Evolutionary conservation across 177 flowering plant species (phyloP).

Genomic region (Vitis hybrid): DNA sequence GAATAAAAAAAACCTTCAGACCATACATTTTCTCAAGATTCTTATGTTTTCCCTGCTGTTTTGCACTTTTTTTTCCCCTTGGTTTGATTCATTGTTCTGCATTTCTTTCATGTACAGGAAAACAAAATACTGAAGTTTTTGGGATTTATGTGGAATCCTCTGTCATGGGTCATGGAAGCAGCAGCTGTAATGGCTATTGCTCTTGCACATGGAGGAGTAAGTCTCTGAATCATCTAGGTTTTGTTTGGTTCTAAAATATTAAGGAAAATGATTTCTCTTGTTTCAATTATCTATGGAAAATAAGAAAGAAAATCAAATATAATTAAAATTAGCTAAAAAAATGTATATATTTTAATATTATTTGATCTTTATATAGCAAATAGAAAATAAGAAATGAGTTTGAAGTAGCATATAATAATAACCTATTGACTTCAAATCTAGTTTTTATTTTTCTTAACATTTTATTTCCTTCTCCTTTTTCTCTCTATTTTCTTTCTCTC

Average conservation of each 20-base stretch:
- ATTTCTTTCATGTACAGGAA: constrained; percentile 37
- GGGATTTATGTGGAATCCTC: constrained; percentile 89
- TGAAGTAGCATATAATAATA: too few relatives aligned
- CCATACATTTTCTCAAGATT: background rate
- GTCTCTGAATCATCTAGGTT: background rate
- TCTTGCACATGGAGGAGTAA: constrained; percentile 66
- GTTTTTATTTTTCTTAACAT: too few relatives aligned
- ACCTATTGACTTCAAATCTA: too few relatives aligned
- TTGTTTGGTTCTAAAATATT: too few relatives aligned
- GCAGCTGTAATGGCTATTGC: constrained; percentile 81
- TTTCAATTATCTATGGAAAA: too few relatives aligned
- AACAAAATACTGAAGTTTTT: constrained; percentile 70
- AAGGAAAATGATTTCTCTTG: background rate
- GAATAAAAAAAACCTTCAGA: background rate
- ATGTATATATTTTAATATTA: too few relatives aligned
- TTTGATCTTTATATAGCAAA: too few relatives aligned
- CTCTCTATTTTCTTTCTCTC: too few relatives aligned
- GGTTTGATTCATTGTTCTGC: background rate
- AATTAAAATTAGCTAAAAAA: too few relatives aligned
- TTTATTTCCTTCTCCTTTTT: too few relatives aligned
- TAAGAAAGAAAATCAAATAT: too few relatives aligned
- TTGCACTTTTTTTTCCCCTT: background rate
- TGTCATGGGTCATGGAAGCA: constrained; percentile 85
- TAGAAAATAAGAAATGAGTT: too few relatives aligned
- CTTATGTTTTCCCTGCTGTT: background rate